Evolutionary conservation across 352 stramenopile species (phyloP), one percentile per base, ranked within the genome.

Genomic region (Phytophthora tubulina): DNA sequence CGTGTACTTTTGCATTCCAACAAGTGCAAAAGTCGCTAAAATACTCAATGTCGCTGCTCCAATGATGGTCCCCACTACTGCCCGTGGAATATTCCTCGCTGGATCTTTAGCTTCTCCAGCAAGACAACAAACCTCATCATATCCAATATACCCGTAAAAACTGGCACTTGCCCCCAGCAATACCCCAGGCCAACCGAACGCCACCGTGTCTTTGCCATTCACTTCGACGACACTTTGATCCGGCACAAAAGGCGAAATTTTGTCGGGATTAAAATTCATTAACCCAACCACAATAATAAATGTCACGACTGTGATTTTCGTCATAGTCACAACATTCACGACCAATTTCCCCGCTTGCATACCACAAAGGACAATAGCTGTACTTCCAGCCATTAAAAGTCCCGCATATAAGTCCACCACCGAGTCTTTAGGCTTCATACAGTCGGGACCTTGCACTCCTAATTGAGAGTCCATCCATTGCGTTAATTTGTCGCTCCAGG

Each of bases 81-180:
- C 91, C 10, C 86, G 78, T 0, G 96, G 95, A 45, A 98, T 94
- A 65, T 96, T 97, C 31, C 73, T 79, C 3, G 83, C 85, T 14
- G 93, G 91, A 75, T 97, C 81, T 70, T 93, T 96, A 1, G 92
- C 84, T 63, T 98, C 93, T 0, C 85, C 91, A 0, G 95, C 93
- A 13, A 99, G 70, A 57, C 96, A 99, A 74, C 94, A 98, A 3
- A 99, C 91, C 76, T 99, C 97, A 76, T 99, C 89, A 73, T 98
- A 99, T 13, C 97, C 97, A 60, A 99, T 90, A 74, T 98, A 99
- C 3, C 97, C 97, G 74, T 98, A 99, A 70, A 99, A 99, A 42
- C 91, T 97, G 35, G 93, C 93, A 33, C 93, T 97, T 0, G 94
- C 90, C 1, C 97, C 96, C 14, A 95, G 73, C 17, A 99, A 76